These are phyloP conservation scores for Plasmodium blacklocki DNA, from an alignment of 169 alveolate species.

Conservation along the genomic window DNA sequence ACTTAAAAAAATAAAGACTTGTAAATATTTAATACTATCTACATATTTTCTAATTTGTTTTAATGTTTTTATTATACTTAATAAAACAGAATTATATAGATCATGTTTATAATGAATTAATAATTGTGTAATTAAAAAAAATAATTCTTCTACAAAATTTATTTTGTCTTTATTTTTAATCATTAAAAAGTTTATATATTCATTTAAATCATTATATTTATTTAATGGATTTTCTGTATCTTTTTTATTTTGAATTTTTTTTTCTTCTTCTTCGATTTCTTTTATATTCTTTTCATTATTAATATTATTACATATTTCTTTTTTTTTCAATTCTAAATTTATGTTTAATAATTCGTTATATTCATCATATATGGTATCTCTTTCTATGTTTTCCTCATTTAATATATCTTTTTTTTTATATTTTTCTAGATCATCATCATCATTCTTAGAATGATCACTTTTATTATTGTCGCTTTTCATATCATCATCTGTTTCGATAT, in stretches of 20 bases:
- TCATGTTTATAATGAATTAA: constrained; percentile 18
- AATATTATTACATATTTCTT: constrained; percentile 24
- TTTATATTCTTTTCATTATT: not conserved
- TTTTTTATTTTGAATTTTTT: not conserved
- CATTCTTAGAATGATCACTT: not conserved
- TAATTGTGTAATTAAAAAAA: constrained; percentile 21
- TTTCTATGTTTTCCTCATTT: not conserved
- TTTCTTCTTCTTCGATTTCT: constrained; percentile 1
- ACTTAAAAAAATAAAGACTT: constrained; percentile 19
- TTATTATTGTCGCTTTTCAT: not conserved
- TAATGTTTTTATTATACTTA: constrained; percentile 30
- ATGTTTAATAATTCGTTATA: constrained; percentile 3
- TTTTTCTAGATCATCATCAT: not conserved
- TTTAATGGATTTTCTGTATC: constrained; percentile 12
- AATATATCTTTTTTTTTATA: not conserved
- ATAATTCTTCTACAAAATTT: constrained; percentile 55
- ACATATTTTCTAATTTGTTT: constrained; percentile 10
- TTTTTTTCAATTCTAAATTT: constrained; percentile 23
- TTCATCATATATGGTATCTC: not conserved
- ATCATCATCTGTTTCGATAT: not conserved
- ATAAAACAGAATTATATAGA: constrained; percentile 10
- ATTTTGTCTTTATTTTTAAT: constrained; percentile 23
- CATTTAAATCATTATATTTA: constrained; percentile 25
- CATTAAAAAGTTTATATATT: constrained; percentile 43
- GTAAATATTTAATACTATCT: constrained; percentile 14